Evolutionary conservation across 345 rosid species (phyloP).

Genomic region (Barbarea vulgaris): DNA sequence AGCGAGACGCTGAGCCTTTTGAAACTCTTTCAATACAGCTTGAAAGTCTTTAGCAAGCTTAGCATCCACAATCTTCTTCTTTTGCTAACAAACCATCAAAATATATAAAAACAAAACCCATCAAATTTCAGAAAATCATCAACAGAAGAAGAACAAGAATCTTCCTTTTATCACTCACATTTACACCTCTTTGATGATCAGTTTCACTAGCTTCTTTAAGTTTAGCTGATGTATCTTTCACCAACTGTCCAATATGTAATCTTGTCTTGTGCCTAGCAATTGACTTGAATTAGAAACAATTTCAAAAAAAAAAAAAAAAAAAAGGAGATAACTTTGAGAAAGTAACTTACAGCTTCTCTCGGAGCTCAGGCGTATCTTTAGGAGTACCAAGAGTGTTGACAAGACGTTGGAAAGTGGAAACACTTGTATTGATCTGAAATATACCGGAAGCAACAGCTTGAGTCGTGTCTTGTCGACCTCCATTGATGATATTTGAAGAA

Average conservation of each 20-base stretch:
- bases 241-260: slow-evolving; percentile 77
- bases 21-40: slow-evolving; percentile 92
- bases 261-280: slow-evolving; percentile 71
- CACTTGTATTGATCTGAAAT: slow-evolving; percentile 91
- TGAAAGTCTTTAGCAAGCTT: slow-evolving; percentile 98
- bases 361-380: slow-evolving; percentile 91
- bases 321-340: slow-evolving; percentile 13
- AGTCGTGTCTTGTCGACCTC: slow-evolving; percentile 66
- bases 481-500: slow-evolving; percentile 52
- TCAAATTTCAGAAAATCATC: not conserved
- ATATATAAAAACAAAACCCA: not conserved
- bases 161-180: slow-evolving; percentile 42
- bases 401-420: slow-evolving; percentile 81
- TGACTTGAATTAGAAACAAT: not conserved
- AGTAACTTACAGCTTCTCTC: slow-evolving; percentile 87
- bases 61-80: slow-evolving; percentile 93
- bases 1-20: slow-evolving; percentile 96
- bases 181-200: slow-evolving; percentile 78
- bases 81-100: slow-evolving; percentile 51
- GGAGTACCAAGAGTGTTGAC: slow-evolving; percentile 97
- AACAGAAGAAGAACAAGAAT: slow-evolving; percentile 8
- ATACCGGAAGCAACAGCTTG: slow-evolving; percentile 92
- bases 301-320: not conserved
- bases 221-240: slow-evolving; percentile 93
- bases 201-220: slow-evolving; percentile 89